phyloP scores from a whole-genome alignment of 73 alveolate genomes.

The Halteria grandinella region DNA sequence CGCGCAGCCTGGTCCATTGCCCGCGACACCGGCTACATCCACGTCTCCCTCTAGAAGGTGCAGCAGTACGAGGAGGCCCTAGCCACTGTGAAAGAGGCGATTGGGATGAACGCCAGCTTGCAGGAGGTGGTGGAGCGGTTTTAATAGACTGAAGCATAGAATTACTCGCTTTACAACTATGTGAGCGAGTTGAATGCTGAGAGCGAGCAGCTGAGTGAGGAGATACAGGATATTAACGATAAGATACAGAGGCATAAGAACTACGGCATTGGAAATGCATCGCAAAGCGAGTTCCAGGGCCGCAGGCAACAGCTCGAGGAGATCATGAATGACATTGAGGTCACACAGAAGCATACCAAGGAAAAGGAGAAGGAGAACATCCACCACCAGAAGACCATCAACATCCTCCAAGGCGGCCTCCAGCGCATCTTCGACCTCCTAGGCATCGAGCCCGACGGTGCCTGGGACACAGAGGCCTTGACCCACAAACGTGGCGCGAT shows the following conservation, averaged over 20 bases:
- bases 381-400: conserved; percentile 81
- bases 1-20: conserved; percentile 59
- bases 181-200: conserved; percentile 86
- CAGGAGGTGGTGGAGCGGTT: conserved; percentile 64
- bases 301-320: conserved; percentile 63
- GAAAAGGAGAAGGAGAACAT: conserved; percentile 79
- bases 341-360: conserved; percentile 80
- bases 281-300: no score
- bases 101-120: conserved; percentile 69
- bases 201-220: conserved; percentile 81
- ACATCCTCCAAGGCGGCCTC: conserved; percentile 75
- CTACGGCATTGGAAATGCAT: no score
- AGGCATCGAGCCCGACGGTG: conserved; percentile 74
- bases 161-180: conserved; percentile 76
- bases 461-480: conserved; percentile 63
- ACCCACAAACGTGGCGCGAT: conserved; percentile 70
- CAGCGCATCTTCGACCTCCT: conserved; percentile 69
- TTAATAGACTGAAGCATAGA: conserved; percentile 74
- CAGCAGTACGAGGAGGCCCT: conserved; percentile 75
- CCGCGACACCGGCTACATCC: conserved; percentile 58
- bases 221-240: no score
- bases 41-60: conserved; percentile 59
- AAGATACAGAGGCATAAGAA: no score
- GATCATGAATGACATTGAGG: conserved; percentile 60
- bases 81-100: conserved; percentile 65